These are phyloP conservation scores for Acacia melanoxylon DNA, from an alignment of 306 rosid genomes.

Conservation along the genomic window DNA sequence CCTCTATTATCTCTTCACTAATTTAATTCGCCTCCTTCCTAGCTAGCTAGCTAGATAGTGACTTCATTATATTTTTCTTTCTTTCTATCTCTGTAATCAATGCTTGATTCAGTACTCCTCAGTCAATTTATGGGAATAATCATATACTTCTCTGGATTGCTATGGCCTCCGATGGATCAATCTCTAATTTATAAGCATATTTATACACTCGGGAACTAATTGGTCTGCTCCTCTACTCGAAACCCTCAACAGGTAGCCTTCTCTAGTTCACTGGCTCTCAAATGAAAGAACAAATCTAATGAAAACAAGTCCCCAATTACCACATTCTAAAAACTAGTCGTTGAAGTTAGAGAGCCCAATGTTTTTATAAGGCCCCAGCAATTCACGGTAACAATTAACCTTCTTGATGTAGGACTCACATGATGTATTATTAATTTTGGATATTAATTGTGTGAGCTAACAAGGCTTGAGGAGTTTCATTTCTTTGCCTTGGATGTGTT, in stretches of 20 bases:
- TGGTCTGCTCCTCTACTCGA: no score
- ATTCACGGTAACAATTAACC: no score
- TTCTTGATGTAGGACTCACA: no score
- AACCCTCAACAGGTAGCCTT: no score
- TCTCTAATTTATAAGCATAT: no score
- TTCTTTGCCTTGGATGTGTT: slow-evolving; percentile 36
- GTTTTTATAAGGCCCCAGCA: no score
- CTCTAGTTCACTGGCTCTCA: no score
- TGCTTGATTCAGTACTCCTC: not conserved
- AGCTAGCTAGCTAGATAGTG: not conserved
- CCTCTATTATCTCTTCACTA: not conserved
- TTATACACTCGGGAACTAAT: no score
- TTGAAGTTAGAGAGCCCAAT: no score
- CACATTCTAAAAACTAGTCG: no score
- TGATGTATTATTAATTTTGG: not conserved
- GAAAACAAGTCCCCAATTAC: no score
- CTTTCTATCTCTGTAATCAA: not conserved
- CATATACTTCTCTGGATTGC: not conserved
- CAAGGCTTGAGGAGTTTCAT: slow-evolving; percentile 25
- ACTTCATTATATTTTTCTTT: not conserved
- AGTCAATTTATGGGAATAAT: not conserved
- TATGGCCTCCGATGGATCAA: not conserved
- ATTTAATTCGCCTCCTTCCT: not conserved
- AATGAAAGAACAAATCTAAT: no score
- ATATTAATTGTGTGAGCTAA: not conserved